Base-by-base conservation (phyloP, 2,329 filamentous ascomycete genomes). In the Ceratocystiopsis brevicomis region DNA sequence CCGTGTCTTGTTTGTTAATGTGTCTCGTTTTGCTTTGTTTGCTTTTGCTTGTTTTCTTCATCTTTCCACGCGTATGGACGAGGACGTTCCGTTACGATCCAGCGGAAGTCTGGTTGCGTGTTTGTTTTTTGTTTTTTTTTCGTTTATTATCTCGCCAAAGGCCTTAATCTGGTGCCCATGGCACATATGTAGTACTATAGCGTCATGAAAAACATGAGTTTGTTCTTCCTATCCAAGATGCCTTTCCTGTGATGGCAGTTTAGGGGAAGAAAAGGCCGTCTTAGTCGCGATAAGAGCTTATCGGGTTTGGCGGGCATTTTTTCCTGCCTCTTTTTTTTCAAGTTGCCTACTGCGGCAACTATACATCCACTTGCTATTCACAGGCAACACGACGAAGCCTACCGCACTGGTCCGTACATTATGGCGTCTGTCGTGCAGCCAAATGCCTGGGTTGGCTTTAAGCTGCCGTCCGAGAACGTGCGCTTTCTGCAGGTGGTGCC, bases 381-480 rank as follows among this genome's bases (percentile, higher is more conserved):
- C 19, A 21, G 6, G 19, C 4, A 4, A 30, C 25, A 30, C 25
- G 10, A 6, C 25, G 8, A 9, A 30, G 25, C 25, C 25, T 6
- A 11, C 25, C 10, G 25, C 25, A 6, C 25, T 9, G 2, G 25
- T 10, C 10, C 25, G 3, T 15, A 13, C 30, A 33, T 32, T 30
- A 53, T 53, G 51, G 38, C 46, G 25, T 49, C 48, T 13, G 40
- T 69, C 18, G 62, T 74, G 16, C 63, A 72, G 52, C 70, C 73
- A 48, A 65, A 77, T 56, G 63, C 67, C 45, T 79, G 74, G 75
- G 68, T 73, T 10, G 69, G 65, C 39, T 58, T 79, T 39, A 65
- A 68, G 54, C 63, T 78, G 11, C 72, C 74, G 6, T 76, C 73
- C 15, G 74, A 72, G 38, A 67, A 62, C 37, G 60, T 71, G 36